Evolutionary conservation across 768 basidiomycete species (phyloP), one percentile per base, ranked within the genome.

Genomic region (Russula dissimulans): DNA sequence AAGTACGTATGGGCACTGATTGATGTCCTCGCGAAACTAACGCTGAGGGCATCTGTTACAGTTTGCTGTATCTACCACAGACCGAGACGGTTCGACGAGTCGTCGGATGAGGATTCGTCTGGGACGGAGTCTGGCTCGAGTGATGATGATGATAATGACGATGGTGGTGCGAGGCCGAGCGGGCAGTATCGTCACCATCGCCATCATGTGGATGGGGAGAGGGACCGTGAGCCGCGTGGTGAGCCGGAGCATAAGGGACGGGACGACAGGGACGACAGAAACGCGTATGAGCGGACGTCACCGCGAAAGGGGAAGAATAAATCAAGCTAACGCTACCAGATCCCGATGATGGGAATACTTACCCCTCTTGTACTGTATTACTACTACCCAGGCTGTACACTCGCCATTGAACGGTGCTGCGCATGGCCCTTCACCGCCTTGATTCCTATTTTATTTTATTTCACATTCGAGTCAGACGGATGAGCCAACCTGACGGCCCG

Each of bases 41-140:
- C 22, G 12, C 32, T 34, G 38, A 45, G 39, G 49, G 38, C 49
- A 32, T 34, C 49, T 36, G 49, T 29, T n/a, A 43, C n/a, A 97
- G 94, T 97, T 52, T 97, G 94, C 71, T 97, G 94, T 71, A 95
- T 97, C 68, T 95, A 94, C 69, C 91, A 93, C 70, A 89, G 87
- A 69, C 86, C 87, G 1, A 79, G 81, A 57, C 74, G 69, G 52
- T 93, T 91, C 62, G 91, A 91, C 72, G 91, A 93, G 68, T 92
- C 91, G 0, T 89, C 85, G 0, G 84, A 83, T 38, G 80, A 81
- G 44, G 78, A 80, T 46, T 78, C 78, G 5, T 82, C 81, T 0
- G 79, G 79, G 52, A 72, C 73, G 0, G 77, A 71, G 41, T 67
- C 71, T 0, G 72, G 71, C n/a, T 68, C 70, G 42, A 39, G 18